phyloP scores from a whole-genome alignment of 306 rosid genomes.

The Leucaena leucocephala region DNA sequence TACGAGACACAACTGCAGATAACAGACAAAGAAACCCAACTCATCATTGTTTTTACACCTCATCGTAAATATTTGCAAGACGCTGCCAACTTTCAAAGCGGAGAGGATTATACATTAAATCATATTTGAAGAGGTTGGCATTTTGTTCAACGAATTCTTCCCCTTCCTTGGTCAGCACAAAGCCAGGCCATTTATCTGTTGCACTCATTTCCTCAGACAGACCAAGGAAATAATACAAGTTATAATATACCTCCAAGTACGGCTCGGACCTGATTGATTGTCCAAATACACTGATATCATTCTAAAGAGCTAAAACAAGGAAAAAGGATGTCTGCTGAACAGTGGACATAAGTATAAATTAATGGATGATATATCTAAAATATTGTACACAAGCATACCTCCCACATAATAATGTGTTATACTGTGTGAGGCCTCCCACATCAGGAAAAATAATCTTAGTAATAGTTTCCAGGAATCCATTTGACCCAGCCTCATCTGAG shows the following conservation, averaged over 20 bases:
- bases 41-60: constrained; percentile 46
- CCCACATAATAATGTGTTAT: constrained; percentile 58
- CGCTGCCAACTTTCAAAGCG: constrained; percentile 97
- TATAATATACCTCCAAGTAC: constrained; percentile 85
- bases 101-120: constrained; percentile 79
- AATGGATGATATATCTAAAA: constrained; percentile 13
- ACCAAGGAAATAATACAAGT: constrained; percentile 91
- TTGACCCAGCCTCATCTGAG: constrained; percentile 95
- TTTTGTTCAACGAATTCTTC: constrained; percentile 93
- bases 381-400: constrained; percentile 54
- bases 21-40: constrained; percentile 31
- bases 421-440: constrained; percentile 71
- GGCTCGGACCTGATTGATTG: constrained; percentile 90
- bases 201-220: constrained; percentile 97
- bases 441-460: constrained; percentile 71
- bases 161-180: constrained; percentile 95
- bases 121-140: constrained; percentile 89
- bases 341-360: neutral
- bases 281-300: constrained; percentile 38
- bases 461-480: constrained; percentile 84
- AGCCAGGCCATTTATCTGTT: constrained; percentile 98
- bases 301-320: constrained; percentile 34
- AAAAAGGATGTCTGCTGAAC: constrained; percentile 30
- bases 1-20: constrained; percentile 25
- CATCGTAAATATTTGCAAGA: constrained; percentile 92